Evolutionary conservation across 352 stramenopile species (phyloP).

Genomic region (Globisporangium canariense): DNA sequence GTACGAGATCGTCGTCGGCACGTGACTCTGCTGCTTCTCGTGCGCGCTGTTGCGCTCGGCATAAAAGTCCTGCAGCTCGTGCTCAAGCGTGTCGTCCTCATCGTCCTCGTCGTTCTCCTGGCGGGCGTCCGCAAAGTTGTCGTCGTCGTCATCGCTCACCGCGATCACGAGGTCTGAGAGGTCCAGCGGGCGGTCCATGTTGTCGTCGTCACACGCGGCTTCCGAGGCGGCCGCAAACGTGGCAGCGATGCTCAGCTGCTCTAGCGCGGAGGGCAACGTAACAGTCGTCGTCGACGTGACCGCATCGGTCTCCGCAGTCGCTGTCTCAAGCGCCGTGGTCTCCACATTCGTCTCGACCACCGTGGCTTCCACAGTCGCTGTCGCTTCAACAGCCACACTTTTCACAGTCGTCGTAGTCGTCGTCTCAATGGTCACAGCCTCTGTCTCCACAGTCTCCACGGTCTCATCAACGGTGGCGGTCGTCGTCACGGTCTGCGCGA

Average conservation of each 20-base stretch:
- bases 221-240: neutral
- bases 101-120: conserved; percentile 16
- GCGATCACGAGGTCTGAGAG: conserved; percentile 24
- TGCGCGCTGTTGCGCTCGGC: conserved; percentile 9
- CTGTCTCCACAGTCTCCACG: neutral
- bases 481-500: neutral
- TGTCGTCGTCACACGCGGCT: conserved; percentile 5
- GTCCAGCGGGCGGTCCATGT: conserved; percentile 9
- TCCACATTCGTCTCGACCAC: neutral
- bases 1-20: conserved; percentile 67
- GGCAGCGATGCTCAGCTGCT: neutral
- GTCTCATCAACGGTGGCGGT: neutral
- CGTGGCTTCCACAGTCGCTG: neutral
- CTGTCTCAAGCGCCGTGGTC: neutral
- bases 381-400: neutral
- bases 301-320: conserved; percentile 1
- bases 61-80: conserved; percentile 24
- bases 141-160: conserved; percentile 36
- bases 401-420: neutral
- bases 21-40: conserved; percentile 12
- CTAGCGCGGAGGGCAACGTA: neutral
- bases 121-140: conserved; percentile 32
- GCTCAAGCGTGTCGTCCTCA: conserved; percentile 19
- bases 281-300: neutral
- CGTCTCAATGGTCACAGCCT: neutral